Conservation (phyloP, 768 basidiomycete genomes). For the Amanita jacksonii region DNA sequence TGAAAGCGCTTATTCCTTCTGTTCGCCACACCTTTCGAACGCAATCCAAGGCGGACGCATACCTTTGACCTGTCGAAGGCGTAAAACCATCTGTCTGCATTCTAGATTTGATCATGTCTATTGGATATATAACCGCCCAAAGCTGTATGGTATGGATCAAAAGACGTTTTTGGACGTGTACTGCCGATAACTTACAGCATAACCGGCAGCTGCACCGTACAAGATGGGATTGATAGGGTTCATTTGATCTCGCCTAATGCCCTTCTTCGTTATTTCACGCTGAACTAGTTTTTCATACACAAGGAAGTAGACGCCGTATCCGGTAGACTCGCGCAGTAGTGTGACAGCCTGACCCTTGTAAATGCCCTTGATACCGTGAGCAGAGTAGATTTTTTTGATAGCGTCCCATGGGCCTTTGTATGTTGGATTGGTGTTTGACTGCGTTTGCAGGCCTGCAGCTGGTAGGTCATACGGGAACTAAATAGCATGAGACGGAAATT, state of each 20-base stretch:
- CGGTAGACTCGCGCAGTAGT: constrained; percentile 70
- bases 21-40: constrained; percentile 73
- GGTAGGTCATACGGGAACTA: constrained; percentile 5
- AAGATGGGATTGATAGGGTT: constrained; percentile 68
- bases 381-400: constrained; percentile 69
- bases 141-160: constrained; percentile 34
- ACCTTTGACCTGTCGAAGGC: constrained; percentile 67
- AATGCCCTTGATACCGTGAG: constrained; percentile 73
- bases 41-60: constrained; percentile 75
- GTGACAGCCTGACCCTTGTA: constrained; percentile 93
- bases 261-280: constrained; percentile 67
- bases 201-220: constrained; percentile 89
- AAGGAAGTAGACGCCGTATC: constrained; percentile 85
- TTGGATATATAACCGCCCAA: constrained; percentile 91
- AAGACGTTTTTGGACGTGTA: constrained; percentile 5
- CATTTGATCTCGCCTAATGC: constrained; percentile 68
- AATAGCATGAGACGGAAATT: constrained; percentile 18
- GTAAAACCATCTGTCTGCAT: constrained; percentile 93
- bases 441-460: constrained; percentile 76
- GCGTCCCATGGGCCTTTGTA: constrained; percentile 87
- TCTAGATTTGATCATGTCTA: constrained; percentile 93
- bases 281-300: constrained; percentile 91
- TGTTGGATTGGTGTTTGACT: constrained; percentile 62
- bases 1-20: constrained; percentile 82
- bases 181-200: constrained; percentile 78